These are phyloP conservation scores for Phoma sp. DNA, from an alignment of 2,329 filamentous ascomycete genomes.

Conservation along the genomic window DNA sequence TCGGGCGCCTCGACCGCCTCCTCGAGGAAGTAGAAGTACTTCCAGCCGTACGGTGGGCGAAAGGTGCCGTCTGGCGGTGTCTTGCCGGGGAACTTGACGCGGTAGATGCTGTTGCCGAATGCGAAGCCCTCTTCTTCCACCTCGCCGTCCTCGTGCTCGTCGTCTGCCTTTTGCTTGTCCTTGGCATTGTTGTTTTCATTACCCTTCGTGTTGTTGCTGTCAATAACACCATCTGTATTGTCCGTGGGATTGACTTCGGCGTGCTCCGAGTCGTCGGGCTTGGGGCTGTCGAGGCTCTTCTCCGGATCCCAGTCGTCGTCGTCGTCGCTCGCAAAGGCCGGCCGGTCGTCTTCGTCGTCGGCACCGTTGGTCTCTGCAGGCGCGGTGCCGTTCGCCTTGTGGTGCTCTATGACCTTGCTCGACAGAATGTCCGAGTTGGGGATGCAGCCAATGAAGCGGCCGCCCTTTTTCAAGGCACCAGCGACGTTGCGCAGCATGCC, in stretches of 20 bases:
- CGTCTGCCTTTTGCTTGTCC: conserved; percentile 47
- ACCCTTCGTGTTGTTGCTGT: background rate
- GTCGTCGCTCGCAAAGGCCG: conserved; percentile 47
- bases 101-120: conserved; percentile 95
- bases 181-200: conserved; percentile 24
- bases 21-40: conserved; percentile 94
- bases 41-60: conserved; percentile 94
- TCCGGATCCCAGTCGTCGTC: conserved; percentile 55
- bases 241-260: conserved; percentile 3
- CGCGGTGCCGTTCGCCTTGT: conserved; percentile 58
- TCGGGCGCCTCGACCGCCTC: conserved; percentile 97
- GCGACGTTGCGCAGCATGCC: conserved; percentile 95
- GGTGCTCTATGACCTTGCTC: conserved; percentile 76
- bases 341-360: conserved; percentile 40
- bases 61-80: conserved; percentile 89
- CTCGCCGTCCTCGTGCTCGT: conserved; percentile 57
- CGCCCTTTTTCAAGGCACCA: conserved; percentile 88
- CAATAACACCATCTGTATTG: no score
- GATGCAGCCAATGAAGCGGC: conserved; percentile 91
- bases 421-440: conserved; percentile 95
- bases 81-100: conserved; percentile 82
- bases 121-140: conserved; percentile 59
- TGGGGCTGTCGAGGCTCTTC: conserved; percentile 50
- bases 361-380: conserved; percentile 45
- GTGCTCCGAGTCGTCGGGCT: conserved; percentile 47